Percentiles rank a stretch among this genome's conserved stretches.
These are phyloP conservation scores for Knufia petricola DNA, from an alignment of 2,329 filamentous ascomycete genomes.

Conservation along the genomic window DNA sequence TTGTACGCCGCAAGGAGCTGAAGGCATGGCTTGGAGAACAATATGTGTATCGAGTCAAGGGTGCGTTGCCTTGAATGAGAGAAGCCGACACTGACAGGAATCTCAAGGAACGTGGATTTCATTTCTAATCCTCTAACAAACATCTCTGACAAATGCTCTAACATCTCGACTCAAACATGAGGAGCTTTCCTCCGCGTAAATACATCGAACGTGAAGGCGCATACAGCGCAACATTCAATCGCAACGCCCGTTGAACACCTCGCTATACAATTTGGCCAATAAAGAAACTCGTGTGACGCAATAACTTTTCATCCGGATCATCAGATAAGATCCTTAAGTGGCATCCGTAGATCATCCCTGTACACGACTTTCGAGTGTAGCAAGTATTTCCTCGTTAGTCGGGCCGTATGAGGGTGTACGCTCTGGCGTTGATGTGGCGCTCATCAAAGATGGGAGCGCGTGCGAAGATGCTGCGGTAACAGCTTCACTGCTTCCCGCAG, in stretches of 20 bases:
- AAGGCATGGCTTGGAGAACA: no score
- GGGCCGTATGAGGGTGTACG: not conserved
- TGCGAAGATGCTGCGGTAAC: constrained; percentile 2
- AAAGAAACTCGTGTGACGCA: not conserved
- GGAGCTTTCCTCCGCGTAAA: no score
- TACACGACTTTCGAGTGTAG: not conserved
- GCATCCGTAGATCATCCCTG: not conserved
- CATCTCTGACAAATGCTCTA: no score
- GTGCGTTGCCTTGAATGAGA: no score
- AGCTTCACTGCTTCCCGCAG: constrained; percentile 1
- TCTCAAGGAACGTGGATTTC: no score
- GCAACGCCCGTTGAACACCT: not conserved
- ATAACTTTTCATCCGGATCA: not conserved
- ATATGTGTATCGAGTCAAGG: no score
- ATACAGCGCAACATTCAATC: no score
- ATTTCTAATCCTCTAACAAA: no score
- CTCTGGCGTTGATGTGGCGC: constrained; percentile 1
- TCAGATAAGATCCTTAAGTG: not conserved
- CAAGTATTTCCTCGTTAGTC: constrained; percentile 3
- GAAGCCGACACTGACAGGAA: no score
- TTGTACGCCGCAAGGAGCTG: no score
- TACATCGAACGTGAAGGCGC: no score
- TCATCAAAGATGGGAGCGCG: not conserved
- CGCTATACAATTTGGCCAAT: not conserved
- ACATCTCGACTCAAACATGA: no score